Base-by-base conservation (phyloP, 768 basidiomycete species). In the Ramaria rubella region DNA sequence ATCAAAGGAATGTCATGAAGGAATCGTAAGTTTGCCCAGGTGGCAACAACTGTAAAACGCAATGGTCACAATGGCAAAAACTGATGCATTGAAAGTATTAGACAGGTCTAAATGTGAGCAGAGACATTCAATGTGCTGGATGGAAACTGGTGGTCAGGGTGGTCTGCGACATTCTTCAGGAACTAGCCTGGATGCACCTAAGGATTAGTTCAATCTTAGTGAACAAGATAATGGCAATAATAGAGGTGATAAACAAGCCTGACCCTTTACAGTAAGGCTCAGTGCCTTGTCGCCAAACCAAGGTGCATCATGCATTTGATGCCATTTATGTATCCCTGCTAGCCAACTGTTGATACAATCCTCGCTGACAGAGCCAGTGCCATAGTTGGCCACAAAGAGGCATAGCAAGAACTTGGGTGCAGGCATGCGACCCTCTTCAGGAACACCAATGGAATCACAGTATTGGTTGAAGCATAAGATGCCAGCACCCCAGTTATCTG, bases 41-140 rank as follows among this genome's bases (percentile, higher is more conserved):
- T 19, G 48, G 24, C 48, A 49, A 26, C 24, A 49, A 9, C 7
- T 12, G 6, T 11, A 49, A 19, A 49, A 19, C 15, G 48, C 8
- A 9, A 49, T 49, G 48, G 15, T 23, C 5, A 19, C 48, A 5
- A 49, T 34, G 23, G 73, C 72, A 17, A 72, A 73, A 3, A 78
- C 60, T 9, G 72, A 84, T 26, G 29, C 29, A 30, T 49, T 24
- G 29, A 49, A 49, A 14, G 48, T 24, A 29, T 24, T 17, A 5
- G 24, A 9, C 9, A 49, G 29, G 24, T 49, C 26, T 26, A 49
- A 19, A 19, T 49, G 6, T 8, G 8, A 9, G 19, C 17, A 12
- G 9, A 49, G 29, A 29, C 8, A 14, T 9, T 31, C 12, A 2
- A 55, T 24, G 0, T 23, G 1, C 0, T 69, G 57, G 66, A 73